phyloP scores from a whole-genome alignment of 2,329 filamentous ascomycete species.

The Neonectria sp. region DNA sequence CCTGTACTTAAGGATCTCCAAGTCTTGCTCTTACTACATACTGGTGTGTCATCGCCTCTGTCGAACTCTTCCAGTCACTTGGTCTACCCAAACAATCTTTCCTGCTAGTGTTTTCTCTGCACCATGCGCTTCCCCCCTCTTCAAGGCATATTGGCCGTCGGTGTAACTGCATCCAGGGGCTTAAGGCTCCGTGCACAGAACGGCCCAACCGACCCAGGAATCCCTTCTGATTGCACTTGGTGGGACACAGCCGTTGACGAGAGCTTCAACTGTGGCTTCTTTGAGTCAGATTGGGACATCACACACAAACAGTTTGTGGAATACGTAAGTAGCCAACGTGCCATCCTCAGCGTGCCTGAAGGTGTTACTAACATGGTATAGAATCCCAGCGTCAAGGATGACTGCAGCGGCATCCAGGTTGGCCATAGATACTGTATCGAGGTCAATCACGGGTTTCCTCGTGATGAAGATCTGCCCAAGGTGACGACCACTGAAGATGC shows the following conservation, averaged over 20 bases:
- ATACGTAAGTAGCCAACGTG: slow-evolving; percentile 16
- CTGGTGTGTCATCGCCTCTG: slow-evolving; percentile 9
- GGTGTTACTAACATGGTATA: slow-evolving; percentile 4
- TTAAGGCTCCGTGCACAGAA: slow-evolving; percentile 17
- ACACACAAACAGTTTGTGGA: slow-evolving; percentile 18
- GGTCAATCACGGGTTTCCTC: slow-evolving; percentile 21
- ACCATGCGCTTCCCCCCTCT: slow-evolving; percentile 11
- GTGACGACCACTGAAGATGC: slow-evolving; percentile 4
- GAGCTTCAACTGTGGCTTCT: slow-evolving; percentile 15
- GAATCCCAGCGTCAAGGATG: slow-evolving; percentile 21
- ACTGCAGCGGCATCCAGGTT: slow-evolving; percentile 26
- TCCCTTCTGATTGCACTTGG: slow-evolving; percentile 25
- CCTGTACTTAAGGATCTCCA: slow-evolving; percentile 16
- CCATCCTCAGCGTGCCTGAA: slow-evolving; percentile 3
- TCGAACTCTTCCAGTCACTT: slow-evolving; percentile 10
- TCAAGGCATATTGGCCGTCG: slow-evolving; percentile 8
- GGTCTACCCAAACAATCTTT: not conserved
- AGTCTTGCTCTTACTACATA: slow-evolving; percentile 5
- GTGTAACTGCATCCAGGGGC: slow-evolving; percentile 10
- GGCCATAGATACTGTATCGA: slow-evolving; percentile 33
- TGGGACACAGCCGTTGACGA: slow-evolving; percentile 20
- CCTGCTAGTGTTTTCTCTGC: not conserved
- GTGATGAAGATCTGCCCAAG: slow-evolving; percentile 12
- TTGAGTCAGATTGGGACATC: slow-evolving; percentile 13
- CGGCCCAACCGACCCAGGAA: slow-evolving; percentile 10